phyloP scores from a whole-genome alignment of 2,329 filamentous ascomycete genomes.

The Calonectria pauciramosa region DNA sequence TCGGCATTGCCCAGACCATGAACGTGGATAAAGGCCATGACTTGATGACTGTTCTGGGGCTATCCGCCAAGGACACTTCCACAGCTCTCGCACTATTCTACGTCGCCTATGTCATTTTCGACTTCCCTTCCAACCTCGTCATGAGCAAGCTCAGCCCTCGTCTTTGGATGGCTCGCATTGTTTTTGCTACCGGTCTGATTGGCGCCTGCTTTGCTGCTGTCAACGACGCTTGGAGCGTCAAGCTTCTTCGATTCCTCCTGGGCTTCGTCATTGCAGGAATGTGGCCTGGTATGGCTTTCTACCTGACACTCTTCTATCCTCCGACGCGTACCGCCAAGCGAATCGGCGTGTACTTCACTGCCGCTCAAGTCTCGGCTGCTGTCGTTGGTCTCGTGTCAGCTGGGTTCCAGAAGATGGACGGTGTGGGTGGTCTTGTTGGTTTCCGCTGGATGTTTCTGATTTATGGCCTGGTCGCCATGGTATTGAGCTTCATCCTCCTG shows the following conservation, averaged over 20 bases:
- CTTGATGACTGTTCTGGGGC: conserved; percentile 77
- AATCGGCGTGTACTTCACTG: conserved; percentile 91
- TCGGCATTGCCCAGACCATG: conserved; percentile 96
- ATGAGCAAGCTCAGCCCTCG: conserved; percentile 90
- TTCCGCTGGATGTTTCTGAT: conserved; percentile 95
- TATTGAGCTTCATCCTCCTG: conserved; percentile 79
- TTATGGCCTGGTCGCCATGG: conserved; percentile 81
- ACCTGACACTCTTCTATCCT: conserved; percentile 92
- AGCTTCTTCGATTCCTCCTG: conserved; percentile 87
- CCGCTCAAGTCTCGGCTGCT: conserved; percentile 88
- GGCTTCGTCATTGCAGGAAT: conserved; percentile 92
- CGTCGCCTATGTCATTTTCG: conserved; percentile 91
- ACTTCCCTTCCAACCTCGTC: conserved; percentile 88
- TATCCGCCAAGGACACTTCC: conserved; percentile 83
- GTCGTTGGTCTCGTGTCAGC: conserved; percentile 92
- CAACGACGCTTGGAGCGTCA: conserved; percentile 85
- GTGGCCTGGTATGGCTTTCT: conserved; percentile 97
- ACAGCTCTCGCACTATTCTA: conserved; percentile 91
- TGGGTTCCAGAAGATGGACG: conserved; percentile 93
- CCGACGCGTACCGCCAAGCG: conserved; percentile 88
- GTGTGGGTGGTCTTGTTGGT: conserved; percentile 79
- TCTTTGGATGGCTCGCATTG: conserved; percentile 93
- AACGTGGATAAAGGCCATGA: conserved; percentile 80
- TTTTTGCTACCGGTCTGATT: conserved; percentile 87
- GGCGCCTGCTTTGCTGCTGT: conserved; percentile 88